Evolutionary conservation across 2,329 filamentous ascomycete genomes (phyloP), one percentile per base, ranked within the genome.

Genomic region (Elsinoe fawcettii): DNA sequence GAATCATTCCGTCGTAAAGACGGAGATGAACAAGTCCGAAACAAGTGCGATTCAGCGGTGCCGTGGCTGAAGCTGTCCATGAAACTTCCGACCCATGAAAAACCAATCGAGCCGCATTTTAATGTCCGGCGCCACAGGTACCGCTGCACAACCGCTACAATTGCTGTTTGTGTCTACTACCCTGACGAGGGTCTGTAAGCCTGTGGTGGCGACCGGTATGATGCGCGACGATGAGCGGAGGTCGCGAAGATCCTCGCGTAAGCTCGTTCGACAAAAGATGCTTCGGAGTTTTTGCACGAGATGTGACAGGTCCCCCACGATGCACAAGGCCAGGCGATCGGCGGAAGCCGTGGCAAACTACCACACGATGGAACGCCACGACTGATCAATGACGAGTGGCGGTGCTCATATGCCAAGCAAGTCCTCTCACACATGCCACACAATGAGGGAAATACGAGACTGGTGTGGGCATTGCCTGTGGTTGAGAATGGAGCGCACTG

Each of bases 321-420:
- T 51, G 47, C 27, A 18, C 8, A 30, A 39, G 30, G n/a, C 49
- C 25, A 37, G 20, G 30, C 18, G 49, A 53, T 53, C 30, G 49
- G 30, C 49, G 49, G 49, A 9, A 14, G n/a, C 49, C 49, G 44
- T 49, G 44, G 44, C 44, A 49, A 49, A 49, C 23, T 23, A 49
- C 8, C 18, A 49, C 6, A 8, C 23, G n/a, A 34, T 18, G 30
- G 44, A 23, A 49, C 44, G 44, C 44, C 44, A 49, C 44, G 23
- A 23, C 23, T 23, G 23, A 32, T 44, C 18, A 53, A n/a, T 53
- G 49, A 53, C 49, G 49, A 36, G 49, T 53, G 49, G 49, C 49
- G 27, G 49, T 53, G 49, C 49, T 34, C 30, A 46, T 46, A 12
- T 9, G 41, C 41, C 20, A 46, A 46, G 23, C 9, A 7, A 46